A percentile compares a stretch with the other conserved stretches of the same genome.
Evolutionary conservation across 768 basidiomycete genomes (phyloP).

Genomic region (Hericium alpestre): DNA sequence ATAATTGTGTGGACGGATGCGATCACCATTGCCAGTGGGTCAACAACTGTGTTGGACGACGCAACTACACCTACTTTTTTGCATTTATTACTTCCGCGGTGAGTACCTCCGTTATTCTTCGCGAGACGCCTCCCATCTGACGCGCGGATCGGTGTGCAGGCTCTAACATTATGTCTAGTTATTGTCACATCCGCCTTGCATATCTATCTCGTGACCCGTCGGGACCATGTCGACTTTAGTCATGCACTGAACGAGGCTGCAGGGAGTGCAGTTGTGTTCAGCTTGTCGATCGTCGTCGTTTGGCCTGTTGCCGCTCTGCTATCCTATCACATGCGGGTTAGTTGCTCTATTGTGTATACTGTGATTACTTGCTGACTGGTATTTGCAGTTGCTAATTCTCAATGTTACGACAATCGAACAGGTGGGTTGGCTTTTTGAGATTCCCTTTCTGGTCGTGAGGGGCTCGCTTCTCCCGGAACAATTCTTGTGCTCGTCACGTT

Average conservation of each 20-base stretch:
- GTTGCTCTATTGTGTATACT: conserved; percentile 16
- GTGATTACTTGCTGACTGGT: conserved; percentile 3
- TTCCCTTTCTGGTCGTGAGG: background rate
- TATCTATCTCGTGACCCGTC: conserved; percentile 53
- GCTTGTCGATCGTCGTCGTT: conserved; percentile 57
- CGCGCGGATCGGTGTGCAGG: conserved; percentile 29
- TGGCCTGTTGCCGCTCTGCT: conserved; percentile 79
- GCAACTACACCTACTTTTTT: conserved; percentile 93
- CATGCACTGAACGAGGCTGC: conserved; percentile 39
- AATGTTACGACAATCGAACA: conserved; percentile 97
- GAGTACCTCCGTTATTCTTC: conserved; percentile 23
- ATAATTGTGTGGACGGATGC: conserved; percentile 94
- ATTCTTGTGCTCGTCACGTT: background rate
- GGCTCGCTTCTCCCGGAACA: background rate
- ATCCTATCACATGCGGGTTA: conserved; percentile 76
- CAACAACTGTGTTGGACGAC: conserved; percentile 90
- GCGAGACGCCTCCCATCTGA: conserved; percentile 5
- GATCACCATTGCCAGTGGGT: conserved; percentile 90
- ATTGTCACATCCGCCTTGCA: conserved; percentile 80
- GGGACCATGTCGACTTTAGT: conserved; percentile 37
- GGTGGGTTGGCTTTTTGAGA: conserved; percentile 32
- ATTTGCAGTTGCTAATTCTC: conserved; percentile 56
- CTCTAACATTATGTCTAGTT: conserved; percentile 62
- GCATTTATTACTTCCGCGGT: conserved; percentile 70
- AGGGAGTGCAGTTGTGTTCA: conserved; percentile 77